phyloP scores from a whole-genome alignment of 2,329 filamentous ascomycete species.

The Pezicula neosporulosa region DNA sequence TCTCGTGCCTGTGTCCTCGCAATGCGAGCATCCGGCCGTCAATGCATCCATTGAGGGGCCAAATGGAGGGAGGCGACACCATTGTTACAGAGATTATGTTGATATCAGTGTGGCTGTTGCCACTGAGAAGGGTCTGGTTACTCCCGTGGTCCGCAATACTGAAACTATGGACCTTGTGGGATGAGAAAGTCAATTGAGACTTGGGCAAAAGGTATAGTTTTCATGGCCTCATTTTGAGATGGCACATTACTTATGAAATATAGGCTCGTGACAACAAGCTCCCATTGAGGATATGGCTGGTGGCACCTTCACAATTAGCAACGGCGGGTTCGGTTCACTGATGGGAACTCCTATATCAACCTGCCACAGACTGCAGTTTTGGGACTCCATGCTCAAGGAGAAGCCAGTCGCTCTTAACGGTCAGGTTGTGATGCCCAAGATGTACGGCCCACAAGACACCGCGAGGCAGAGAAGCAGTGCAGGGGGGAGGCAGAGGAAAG shows the following conservation, averaged over 20 bases:
- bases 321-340: constrained; percentile 92
- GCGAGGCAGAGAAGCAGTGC: no score
- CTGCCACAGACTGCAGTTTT: constrained; percentile 89
- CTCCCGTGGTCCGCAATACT: constrained; percentile 90
- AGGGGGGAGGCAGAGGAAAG: no score
- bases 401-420: constrained; percentile 86
- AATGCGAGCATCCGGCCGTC: constrained; percentile 85
- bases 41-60: constrained; percentile 97
- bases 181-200: constrained; percentile 82
- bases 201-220: constrained; percentile 82
- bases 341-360: constrained; percentile 99
- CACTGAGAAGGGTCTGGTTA: constrained; percentile 95
- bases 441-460: constrained; percentile 95
- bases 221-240: background rate
- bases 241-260: constrained; percentile 10
- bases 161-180: constrained; percentile 83
- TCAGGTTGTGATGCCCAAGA: constrained; percentile 98
- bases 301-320: constrained; percentile 97
- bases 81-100: constrained; percentile 99
- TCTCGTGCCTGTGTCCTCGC: constrained; percentile 85
- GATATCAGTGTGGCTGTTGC: constrained; percentile 97
- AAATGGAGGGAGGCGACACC: constrained; percentile 89
- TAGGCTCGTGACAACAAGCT: constrained; percentile 93
- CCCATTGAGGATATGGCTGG: constrained; percentile 98
- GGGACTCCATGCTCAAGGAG: constrained; percentile 91